Evolutionary conservation across 2,329 filamentous ascomycete species (phyloP).

Genomic region (Epichloe coenophiala): DNA sequence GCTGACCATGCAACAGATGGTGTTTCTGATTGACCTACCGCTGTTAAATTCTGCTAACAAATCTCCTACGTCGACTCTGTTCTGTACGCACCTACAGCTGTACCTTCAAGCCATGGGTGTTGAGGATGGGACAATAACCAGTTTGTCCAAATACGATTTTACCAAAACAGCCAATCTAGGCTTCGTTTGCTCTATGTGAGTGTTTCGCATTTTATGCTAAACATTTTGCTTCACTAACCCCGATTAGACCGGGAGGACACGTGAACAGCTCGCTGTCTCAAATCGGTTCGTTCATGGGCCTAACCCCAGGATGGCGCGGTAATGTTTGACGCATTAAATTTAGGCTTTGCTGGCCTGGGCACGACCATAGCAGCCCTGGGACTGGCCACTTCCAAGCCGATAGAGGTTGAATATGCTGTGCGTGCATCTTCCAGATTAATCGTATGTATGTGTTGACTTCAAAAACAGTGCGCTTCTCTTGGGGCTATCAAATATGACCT

Average conservation of each 20-base stretch:
- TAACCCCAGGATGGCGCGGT: constrained; percentile 1
- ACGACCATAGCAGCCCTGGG: constrained; percentile 51
- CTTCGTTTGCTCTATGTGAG: constrained; percentile 78
- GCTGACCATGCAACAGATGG: constrained; percentile 36
- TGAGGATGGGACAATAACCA: constrained; percentile 48
- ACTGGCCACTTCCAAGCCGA: constrained; percentile 35
- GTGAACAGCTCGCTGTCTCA: constrained; percentile 14
- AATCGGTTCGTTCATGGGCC: constrained; percentile 16
- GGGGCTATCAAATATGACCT: constrained; percentile 61
- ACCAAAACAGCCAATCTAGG: constrained; percentile 54
- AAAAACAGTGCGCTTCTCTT: constrained; percentile 57
- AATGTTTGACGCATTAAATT: not conserved
- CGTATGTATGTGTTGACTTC: not conserved
- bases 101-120: constrained; percentile 59
- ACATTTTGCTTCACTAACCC: constrained; percentile 1
- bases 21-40: constrained; percentile 89
- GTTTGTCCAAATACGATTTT: constrained; percentile 72
- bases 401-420: constrained; percentile 64
- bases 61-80: constrained; percentile 28
- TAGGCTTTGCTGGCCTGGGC: constrained; percentile 64
- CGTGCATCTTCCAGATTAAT: constrained; percentile 14
- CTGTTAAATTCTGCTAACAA: constrained; percentile 28
- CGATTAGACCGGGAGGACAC: constrained; percentile 22
- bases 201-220: constrained; percentile 7
- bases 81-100: constrained; percentile 55